phyloP scores from a whole-genome alignment of 1,139 yeast species.

The Diutina rugosa region DNA sequence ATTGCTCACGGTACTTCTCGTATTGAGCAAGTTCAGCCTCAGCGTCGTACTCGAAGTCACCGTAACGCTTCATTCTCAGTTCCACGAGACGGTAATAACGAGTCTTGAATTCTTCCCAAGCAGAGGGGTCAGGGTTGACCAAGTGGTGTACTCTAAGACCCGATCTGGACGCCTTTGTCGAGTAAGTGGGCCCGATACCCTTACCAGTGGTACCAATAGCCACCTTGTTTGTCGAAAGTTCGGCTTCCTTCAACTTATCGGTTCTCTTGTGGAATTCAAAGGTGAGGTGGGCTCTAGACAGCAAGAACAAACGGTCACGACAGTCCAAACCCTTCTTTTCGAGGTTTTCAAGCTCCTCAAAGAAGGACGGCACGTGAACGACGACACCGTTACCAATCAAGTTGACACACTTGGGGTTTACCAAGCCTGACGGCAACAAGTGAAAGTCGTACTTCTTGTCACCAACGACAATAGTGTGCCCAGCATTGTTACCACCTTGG shows the following conservation, averaged over 20 bases:
- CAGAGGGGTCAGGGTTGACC: constrained; percentile 76
- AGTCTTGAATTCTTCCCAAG: constrained; percentile 85
- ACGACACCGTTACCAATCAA: constrained; percentile 96
- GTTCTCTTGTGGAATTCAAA: constrained; percentile 97
- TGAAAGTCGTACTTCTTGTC: constrained; percentile 90
- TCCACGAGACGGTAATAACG: constrained; percentile 66
- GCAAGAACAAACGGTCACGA: constrained; percentile 69
- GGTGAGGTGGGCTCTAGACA: constrained; percentile 91
- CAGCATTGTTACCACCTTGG: constrained; percentile 99
- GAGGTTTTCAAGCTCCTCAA: constrained; percentile 70
- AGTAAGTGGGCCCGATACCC: constrained; percentile 97
- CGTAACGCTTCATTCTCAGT: constrained; percentile 81
- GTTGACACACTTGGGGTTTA: constrained; percentile 82
- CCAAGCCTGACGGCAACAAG: constrained; percentile 95
- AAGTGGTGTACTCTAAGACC: constrained; percentile 96
- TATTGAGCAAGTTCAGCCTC: constrained; percentile 72
- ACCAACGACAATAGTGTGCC: constrained; percentile 92
- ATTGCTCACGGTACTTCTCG: constrained; percentile 57
- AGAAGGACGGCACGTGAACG: constrained; percentile 86
- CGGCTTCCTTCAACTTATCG: constrained; percentile 90
- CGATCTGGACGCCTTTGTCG: constrained; percentile 93
- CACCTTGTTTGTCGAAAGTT: constrained; percentile 72
- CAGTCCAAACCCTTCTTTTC: constrained; percentile 75
- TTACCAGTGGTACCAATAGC: constrained; percentile 98
- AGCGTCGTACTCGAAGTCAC: constrained; percentile 78